Conservation (phyloP, 495 filamentous ascomycete species). For the Podospora anserina region DNA sequence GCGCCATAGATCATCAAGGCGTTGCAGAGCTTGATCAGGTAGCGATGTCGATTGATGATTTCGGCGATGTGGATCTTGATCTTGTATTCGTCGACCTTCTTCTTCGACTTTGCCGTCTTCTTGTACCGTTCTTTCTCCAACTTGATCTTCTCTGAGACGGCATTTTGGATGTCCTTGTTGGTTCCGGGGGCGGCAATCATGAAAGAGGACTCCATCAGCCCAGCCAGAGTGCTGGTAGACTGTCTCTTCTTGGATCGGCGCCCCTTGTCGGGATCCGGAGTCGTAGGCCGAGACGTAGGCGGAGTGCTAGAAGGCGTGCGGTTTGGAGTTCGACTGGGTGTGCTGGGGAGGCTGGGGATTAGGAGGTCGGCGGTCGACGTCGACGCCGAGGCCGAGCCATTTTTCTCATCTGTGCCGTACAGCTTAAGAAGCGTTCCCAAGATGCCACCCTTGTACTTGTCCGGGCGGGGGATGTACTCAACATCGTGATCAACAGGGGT, state of each 20-base stretch:
- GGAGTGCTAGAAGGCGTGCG: constrained; percentile 33
- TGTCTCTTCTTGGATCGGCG: constrained; percentile 46
- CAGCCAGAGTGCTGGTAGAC: constrained; percentile 48
- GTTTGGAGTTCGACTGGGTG: constrained; percentile 28
- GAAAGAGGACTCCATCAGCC: constrained; percentile 57
- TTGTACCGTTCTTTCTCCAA: constrained; percentile 30
- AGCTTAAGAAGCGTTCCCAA: constrained; percentile 76
- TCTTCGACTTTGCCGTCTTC: constrained; percentile 42
- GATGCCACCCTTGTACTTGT: constrained; percentile 71
- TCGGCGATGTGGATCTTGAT: constrained; percentile 91
- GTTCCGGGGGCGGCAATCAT: constrained; percentile 38
- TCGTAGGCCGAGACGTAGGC: constrained; percentile 49
- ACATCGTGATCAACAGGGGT: constrained; percentile 47
- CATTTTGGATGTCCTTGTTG: constrained; percentile 27
- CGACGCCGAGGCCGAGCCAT: background rate
- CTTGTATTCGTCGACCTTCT: constrained; percentile 63
- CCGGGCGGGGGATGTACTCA: constrained; percentile 64
- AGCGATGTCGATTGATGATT: constrained; percentile 73
- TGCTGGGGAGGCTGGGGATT: constrained; percentile 31
- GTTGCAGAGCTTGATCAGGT: constrained; percentile 79
- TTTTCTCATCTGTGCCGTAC: constrained; percentile 47
- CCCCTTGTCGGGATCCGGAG: constrained; percentile 45
- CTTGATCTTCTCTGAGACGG: constrained; percentile 37
- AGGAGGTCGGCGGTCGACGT: constrained; percentile 17
- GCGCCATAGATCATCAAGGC: constrained; percentile 84